Conservation (phyloP, 2,329 filamentous ascomycete genomes). For the Mycocentrospora acerina region DNA sequence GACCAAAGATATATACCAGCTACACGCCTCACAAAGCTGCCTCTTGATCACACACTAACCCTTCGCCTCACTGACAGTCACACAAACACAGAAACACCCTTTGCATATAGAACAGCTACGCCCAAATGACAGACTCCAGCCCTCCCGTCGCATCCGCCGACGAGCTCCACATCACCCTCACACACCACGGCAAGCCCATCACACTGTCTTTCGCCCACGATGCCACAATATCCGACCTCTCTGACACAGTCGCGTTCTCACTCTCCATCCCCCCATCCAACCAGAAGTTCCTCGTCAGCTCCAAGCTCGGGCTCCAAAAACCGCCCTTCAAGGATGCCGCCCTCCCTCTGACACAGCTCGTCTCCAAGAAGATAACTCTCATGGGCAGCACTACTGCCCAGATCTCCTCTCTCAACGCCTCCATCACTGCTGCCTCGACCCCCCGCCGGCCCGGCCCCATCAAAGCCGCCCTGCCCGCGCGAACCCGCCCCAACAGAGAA, state of each 20-base stretch:
- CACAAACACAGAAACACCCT: constrained; percentile 6
- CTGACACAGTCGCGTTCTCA: constrained; percentile 55
- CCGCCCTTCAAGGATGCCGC: constrained; percentile 62
- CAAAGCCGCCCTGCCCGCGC: constrained; percentile 43
- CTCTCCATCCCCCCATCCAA: constrained; percentile 63
- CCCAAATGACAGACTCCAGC: constrained; percentile 17
- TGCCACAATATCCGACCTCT: constrained; percentile 61
- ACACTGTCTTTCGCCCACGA: constrained; percentile 50
- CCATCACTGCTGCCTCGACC: constrained; percentile 42
- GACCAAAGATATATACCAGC: constrained; percentile 19
- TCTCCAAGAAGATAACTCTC: constrained; percentile 63
- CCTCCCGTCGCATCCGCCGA: constrained; percentile 12
- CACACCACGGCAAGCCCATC: constrained; percentile 57
- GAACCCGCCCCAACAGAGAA: constrained; percentile 53
- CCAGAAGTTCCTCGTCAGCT: constrained; percentile 67
- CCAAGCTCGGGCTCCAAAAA: constrained; percentile 66
- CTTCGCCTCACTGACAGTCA: constrained; percentile 12
- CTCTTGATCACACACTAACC: constrained; percentile 35
- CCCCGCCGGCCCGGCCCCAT: constrained; percentile 44
- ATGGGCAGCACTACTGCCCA: constrained; percentile 65
- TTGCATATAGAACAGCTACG: background rate
- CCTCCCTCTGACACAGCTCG: constrained; percentile 53
- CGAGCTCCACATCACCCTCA: constrained; percentile 49
- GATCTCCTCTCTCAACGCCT: constrained; percentile 54
- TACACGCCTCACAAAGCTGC: constrained; percentile 21